Base-by-base conservation (phyloP, 768 basidiomycete genomes). In the Boletus insuetus region DNA sequence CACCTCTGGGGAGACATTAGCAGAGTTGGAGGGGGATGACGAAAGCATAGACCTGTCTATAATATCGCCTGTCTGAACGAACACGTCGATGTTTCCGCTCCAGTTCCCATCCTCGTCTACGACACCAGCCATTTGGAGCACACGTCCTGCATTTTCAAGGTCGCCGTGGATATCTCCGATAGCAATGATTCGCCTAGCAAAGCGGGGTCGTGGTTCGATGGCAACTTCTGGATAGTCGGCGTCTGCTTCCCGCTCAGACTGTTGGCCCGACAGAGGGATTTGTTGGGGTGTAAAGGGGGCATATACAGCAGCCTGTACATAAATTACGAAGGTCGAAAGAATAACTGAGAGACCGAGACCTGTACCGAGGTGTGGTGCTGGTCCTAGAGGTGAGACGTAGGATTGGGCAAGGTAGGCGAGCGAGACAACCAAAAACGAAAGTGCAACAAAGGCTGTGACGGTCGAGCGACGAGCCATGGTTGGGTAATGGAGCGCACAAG, bases 1-100 rank as follows among this genome's bases (percentile, higher is more conserved):
- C 88, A 1, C 94, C 94, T 61, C 94, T 91, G 55, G 19, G 43
- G 22, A 26, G 20, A 34, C 37, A 46, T 71, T 29, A 64, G 63
- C 35, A 16, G 38, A 38, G 47, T 39, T n/a, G 32, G 29, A 50
- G 17, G 44, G 8, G 29, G n/a, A 46, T 19, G 49, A 47, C 22
- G 6, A 56, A 35, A 56, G 9, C 17, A 66, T 78, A 42, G 56
- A 89, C 93, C 94, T 76, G 73, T 97, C 94, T 51, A 98, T 90
- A 32, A 97, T 94, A 71, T 98, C 94, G 3, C 94, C 95, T 0
- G 94, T 97, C 75, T 98, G 96, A 17, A 97, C 94, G 54, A 98
- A 86, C 44, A 87, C 84, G 65, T 94, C 89, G 1, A 87, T 82
- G 29, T 87, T 76, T 6, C 90, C 93, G 4, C 84, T 82, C 96